These are phyloP conservation scores for Forsythia suspensa DNA, from an alignment of 257 asterid species.

Conservation along the genomic window DNA sequence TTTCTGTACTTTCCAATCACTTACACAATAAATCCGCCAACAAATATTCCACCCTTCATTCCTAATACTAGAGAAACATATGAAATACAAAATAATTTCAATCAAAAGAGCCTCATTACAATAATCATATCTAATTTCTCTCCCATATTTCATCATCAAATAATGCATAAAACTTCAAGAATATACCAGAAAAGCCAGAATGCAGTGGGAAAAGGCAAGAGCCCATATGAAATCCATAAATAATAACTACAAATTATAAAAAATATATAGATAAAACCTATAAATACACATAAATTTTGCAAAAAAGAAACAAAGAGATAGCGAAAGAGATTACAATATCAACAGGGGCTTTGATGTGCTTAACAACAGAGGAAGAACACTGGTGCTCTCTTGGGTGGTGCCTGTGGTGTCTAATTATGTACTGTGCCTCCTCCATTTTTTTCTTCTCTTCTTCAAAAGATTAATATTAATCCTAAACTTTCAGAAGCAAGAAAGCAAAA, in stretches of 20 bases:
- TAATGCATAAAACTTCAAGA: slow-evolving; percentile 8
- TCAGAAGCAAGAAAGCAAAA: slow-evolving; percentile 6
- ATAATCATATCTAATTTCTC: slow-evolving; percentile 1
- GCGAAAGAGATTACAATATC: slow-evolving; percentile 55
- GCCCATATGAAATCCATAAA: not conserved
- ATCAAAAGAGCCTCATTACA: not conserved
- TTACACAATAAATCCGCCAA: no score
- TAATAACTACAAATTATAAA: not conserved
- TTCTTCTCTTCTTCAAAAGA: slow-evolving; percentile 1
- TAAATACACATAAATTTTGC: not conserved
- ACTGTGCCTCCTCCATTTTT: slow-evolving; percentile 66
- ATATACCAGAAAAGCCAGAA: not conserved
- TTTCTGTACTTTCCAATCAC: no score
- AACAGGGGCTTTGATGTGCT: slow-evolving; percentile 86
- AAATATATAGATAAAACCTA: not conserved
- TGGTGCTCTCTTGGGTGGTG: slow-evolving; percentile 49
- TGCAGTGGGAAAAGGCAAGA: not conserved
- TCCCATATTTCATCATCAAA: not conserved
- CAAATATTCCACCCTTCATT: not conserved
- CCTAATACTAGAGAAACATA: not conserved
- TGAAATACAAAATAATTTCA: not conserved
- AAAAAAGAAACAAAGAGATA: not conserved
- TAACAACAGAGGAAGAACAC: slow-evolving; percentile 72
- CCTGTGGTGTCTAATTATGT: slow-evolving; percentile 44
- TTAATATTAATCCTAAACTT: not conserved